A percentile compares a stretch with the other conserved stretches of the same genome.
These are phyloP conservation scores for Globisporangium cederbergense DNA, from an alignment of 352 stramenopile genomes.

Conservation along the genomic window DNA sequence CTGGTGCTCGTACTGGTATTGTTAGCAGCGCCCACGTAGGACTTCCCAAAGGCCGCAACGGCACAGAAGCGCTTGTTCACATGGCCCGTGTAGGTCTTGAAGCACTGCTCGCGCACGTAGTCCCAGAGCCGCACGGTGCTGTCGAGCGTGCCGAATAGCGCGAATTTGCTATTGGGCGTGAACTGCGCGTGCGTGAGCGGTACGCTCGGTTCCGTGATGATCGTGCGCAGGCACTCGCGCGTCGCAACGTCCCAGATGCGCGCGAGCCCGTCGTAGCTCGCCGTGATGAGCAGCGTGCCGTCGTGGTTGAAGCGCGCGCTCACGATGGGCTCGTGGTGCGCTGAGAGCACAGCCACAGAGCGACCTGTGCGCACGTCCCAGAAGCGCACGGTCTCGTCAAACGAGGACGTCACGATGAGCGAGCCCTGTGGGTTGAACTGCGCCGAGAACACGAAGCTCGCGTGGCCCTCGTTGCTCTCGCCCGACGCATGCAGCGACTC, in stretches of 20 bases:
- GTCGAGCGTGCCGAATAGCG: conserved; percentile 92
- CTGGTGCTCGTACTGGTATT: not conserved
- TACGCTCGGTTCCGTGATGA: conserved; percentile 62
- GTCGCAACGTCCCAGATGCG: conserved; percentile 96
- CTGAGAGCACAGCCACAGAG: conserved; percentile 85
- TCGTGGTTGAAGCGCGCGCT: conserved; percentile 93
- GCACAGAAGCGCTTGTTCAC: conserved; percentile 87
- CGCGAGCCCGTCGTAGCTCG: conserved; percentile 72
- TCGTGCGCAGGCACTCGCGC: conserved; percentile 93
- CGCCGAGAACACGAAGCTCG: conserved; percentile 94
- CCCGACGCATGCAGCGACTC: not conserved
- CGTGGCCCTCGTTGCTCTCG: conserved; percentile 68
- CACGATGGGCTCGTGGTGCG: conserved; percentile 95
- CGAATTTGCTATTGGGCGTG: conserved; percentile 92
- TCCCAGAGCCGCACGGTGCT: conserved; percentile 90
- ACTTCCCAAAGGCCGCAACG: conserved; percentile 60
- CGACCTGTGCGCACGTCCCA: conserved; percentile 94
- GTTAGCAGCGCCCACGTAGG: no score
- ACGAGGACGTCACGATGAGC: conserved; percentile 87
- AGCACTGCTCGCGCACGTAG: conserved; percentile 54
- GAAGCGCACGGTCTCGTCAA: conserved; percentile 94
- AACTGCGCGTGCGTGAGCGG: conserved; percentile 86
- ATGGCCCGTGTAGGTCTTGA: conserved; percentile 72
- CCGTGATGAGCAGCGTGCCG: conserved; percentile 90
- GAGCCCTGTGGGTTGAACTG: conserved; percentile 93